Base-by-base conservation (phyloP, 2,329 filamentous ascomycete genomes). In the Colletotrichum eleusines region DNA sequence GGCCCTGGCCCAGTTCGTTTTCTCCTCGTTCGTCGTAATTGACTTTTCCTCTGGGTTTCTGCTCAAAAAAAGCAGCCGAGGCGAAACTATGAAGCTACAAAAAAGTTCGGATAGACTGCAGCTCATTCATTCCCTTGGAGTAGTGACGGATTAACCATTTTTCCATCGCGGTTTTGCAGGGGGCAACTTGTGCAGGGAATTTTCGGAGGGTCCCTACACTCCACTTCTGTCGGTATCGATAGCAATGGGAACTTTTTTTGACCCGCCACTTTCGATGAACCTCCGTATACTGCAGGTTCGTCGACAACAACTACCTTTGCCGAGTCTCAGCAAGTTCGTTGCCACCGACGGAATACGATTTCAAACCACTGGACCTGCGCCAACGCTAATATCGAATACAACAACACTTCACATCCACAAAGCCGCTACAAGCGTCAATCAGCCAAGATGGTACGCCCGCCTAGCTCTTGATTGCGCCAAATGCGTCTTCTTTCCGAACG, bases 241-340 rank as follows among this genome's bases (percentile, higher is more conserved):
- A 68, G 44, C 31, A 16, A 26, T 66, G 48, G 50, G 23, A 67
- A 63, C 64, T 63, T 71, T 69, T 69, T 50, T 63, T 55, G 61
- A 73, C 64, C 67, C 68, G 67, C 71, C 71, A 73, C 68, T 66
- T 63, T 46, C 6, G 61, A 42, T 35, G 35, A 55, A 23, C 40
- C n/a, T 51, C 35, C 31, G 31, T 38, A 44, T 20, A 35, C 40
- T 23, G 14, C 18, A 48, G 14, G 54, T 55, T 51, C 44, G 20
- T 26, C 26, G 26, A 40, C 26, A 59, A 31, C 40, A 31, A 51
- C 48, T 31, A 51, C 14, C 48, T 31, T 51, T 51, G 48, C 23
- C 58, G n/a, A 26, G 42, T 57, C 60, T 42, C 44, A 35, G 23
- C 54, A 40, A 16, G 14, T 51, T 51, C 16, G 5, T 51, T 18